Percentiles rank a stretch among this genome's conserved stretches.
phyloP scores from a whole-genome alignment of 2,329 filamentous ascomycete species.

The Microcera coccophila region DNA sequence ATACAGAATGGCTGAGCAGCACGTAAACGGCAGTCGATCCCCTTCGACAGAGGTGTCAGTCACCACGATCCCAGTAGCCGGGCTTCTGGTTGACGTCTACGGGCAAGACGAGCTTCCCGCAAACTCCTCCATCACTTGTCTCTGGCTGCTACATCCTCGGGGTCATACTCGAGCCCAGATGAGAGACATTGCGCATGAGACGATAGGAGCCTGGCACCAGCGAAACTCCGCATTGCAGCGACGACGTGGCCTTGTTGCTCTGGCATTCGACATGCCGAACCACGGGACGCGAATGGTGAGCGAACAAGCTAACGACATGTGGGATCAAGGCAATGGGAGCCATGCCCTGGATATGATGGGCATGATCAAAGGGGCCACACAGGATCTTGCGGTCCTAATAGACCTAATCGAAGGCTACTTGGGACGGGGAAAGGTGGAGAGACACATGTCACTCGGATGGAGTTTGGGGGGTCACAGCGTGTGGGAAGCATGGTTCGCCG shows the following conservation, averaged over 20 bases:
- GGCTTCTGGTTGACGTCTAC: slow-evolving; percentile 74
- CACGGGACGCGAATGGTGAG: slow-evolving; percentile 73
- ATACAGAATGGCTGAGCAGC: slow-evolving; percentile 26
- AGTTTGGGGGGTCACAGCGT: slow-evolving; percentile 83
- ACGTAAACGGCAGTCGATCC: slow-evolving; percentile 35
- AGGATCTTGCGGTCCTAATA: slow-evolving; percentile 72
- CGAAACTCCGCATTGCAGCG: slow-evolving; percentile 26
- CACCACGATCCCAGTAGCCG: slow-evolving; percentile 67
- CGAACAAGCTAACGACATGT: slow-evolving; percentile 67
- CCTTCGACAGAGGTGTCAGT: slow-evolving; percentile 54
- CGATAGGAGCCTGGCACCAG: slow-evolving; percentile 65
- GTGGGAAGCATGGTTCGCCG: slow-evolving; percentile 78
- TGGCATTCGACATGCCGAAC: slow-evolving; percentile 89
- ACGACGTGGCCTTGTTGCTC: slow-evolving; percentile 65
- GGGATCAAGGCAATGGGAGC: slow-evolving; percentile 70
- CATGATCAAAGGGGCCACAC: slow-evolving; percentile 66
- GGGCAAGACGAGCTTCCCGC: slow-evolving; percentile 70
- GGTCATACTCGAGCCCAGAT: slow-evolving; percentile 68
- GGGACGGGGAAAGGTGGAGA: slow-evolving; percentile 44
- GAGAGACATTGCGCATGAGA: slow-evolving; percentile 66
- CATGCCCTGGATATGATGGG: slow-evolving; percentile 94
- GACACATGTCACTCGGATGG: slow-evolving; percentile 75
- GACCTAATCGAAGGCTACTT: slow-evolving; percentile 75
- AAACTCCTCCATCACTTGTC: slow-evolving; percentile 60
- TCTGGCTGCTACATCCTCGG: slow-evolving; percentile 91